A percentile compares a stretch with the other conserved stretches of the same genome.
Conservation (phyloP, 352 stramenopile genomes). For the Achlya hypogyna region DNA sequence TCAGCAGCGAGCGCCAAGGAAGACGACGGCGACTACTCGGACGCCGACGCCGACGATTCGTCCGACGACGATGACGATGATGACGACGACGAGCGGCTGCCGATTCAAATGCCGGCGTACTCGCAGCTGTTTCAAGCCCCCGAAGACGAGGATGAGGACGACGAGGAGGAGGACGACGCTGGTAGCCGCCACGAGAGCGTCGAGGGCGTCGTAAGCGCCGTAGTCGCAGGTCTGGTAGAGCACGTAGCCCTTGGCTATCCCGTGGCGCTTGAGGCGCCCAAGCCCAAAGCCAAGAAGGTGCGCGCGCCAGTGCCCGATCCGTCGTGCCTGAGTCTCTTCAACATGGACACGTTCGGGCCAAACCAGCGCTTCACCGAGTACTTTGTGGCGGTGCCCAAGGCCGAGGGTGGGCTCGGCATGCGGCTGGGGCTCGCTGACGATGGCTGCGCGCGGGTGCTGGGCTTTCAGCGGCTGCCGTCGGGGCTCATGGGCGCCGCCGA, state of each 20-base stretch:
- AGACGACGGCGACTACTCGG: slow-evolving; percentile 29
- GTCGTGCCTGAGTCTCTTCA: slow-evolving; percentile 34
- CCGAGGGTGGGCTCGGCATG: slow-evolving; percentile 70
- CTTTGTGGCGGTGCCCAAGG: slow-evolving; percentile 51
- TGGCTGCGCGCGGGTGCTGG: slow-evolving; percentile 53
- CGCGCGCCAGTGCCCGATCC: slow-evolving; percentile 34
- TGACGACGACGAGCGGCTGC: slow-evolving; percentile 51
- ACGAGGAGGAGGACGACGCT: slow-evolving; percentile 35
- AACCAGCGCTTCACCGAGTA: slow-evolving; percentile 55
- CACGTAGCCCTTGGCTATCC: slow-evolving; percentile 75
- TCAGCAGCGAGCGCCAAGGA: slow-evolving; percentile 32
- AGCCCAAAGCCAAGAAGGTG: slow-evolving; percentile 21
- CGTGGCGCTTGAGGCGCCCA: slow-evolving; percentile 33
- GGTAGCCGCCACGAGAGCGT: slow-evolving; percentile 40
- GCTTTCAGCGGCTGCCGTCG: slow-evolving; percentile 65
- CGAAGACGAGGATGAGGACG: slow-evolving; percentile 34
- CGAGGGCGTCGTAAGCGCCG: slow-evolving; percentile 57
- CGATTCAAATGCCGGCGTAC: slow-evolving; percentile 25
- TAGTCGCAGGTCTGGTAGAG: slow-evolving; percentile 70
- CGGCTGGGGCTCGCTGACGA: slow-evolving; percentile 59
- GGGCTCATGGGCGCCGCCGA: slow-evolving; percentile 69
- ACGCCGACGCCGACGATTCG: slow-evolving; percentile 22
- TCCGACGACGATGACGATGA: slow-evolving; percentile 65
- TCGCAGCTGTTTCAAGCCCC: slow-evolving; percentile 16
- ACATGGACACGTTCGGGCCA: slow-evolving; percentile 22